A percentile compares a stretch with the other conserved stretches of the same genome.
These are phyloP conservation scores for Ogataea nakhonphanomensis DNA, from an alignment of 805 yeast species.

Conservation along the genomic window DNA sequence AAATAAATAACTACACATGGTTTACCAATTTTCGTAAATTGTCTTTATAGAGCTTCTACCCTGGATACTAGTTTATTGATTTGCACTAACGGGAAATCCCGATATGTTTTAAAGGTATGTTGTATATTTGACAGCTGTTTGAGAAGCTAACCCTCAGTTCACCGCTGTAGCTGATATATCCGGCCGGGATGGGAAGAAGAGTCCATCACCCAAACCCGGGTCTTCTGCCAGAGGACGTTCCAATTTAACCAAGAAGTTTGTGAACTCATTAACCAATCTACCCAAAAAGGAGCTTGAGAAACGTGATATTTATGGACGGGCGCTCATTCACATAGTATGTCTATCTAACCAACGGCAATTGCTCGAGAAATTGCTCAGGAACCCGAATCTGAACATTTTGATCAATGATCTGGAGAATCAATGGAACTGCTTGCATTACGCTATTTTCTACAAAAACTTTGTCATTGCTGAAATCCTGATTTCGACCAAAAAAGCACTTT, in stretches of 20 bases:
- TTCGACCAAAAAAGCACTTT: constrained; percentile 27
- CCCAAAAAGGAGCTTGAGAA: constrained; percentile 38
- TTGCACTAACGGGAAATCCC: constrained; percentile 2
- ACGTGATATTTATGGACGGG: constrained; percentile 68
- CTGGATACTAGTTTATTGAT: not conserved
- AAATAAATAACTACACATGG: not conserved
- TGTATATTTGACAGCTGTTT: not conserved
- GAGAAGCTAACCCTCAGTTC: constrained; percentile 14
- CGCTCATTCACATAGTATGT: constrained; percentile 56
- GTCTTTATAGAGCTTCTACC: not conserved
- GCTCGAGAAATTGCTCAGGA: constrained; percentile 44
- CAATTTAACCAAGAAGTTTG: constrained; percentile 15
- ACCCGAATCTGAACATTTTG: constrained; percentile 43
- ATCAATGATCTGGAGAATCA: constrained; percentile 69
- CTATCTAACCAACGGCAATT: constrained; percentile 46
- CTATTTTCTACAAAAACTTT: constrained; percentile 55
- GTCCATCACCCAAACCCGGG: constrained; percentile 9
- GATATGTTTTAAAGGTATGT: constrained; percentile 26
- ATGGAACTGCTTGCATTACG: constrained; percentile 77
- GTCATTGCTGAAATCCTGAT: constrained; percentile 48
- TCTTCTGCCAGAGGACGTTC: constrained; percentile 3
- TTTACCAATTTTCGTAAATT: not conserved
- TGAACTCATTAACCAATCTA: constrained; percentile 25
- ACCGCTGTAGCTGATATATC: constrained; percentile 13
- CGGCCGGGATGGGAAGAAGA: constrained; percentile 9